These are phyloP conservation scores for Trichoderma sp. DNA, from an alignment of 2,329 filamentous ascomycete species.

Conservation along the genomic window DNA sequence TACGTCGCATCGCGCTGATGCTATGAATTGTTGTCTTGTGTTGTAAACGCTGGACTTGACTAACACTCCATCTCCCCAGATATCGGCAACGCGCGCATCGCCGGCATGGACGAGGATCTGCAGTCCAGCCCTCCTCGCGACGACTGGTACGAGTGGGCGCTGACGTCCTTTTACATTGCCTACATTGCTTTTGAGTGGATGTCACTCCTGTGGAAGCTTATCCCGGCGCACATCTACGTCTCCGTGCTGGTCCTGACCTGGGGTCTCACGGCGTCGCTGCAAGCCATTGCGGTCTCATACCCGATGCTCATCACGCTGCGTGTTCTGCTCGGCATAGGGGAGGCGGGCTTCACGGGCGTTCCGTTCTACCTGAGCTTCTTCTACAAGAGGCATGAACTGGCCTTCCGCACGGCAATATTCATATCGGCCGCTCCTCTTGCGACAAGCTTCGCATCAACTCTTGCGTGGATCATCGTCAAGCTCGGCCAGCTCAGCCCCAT, in stretches of 20 bases:
- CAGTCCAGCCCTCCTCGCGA: constrained; percentile 45
- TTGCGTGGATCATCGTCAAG: constrained; percentile 76
- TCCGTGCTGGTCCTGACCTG: constrained; percentile 67
- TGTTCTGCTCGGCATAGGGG: constrained; percentile 57
- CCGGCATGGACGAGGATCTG: constrained; percentile 61
- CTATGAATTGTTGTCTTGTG: neutral
- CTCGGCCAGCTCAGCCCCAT: constrained; percentile 64
- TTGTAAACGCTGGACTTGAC: neutral
- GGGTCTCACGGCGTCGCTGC: constrained; percentile 75
- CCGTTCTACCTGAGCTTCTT: constrained; percentile 65
- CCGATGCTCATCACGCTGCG: constrained; percentile 54
- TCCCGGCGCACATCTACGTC: constrained; percentile 60
- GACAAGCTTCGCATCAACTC: constrained; percentile 70
- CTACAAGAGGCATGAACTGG: constrained; percentile 67
- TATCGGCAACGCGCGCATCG: constrained; percentile 61
- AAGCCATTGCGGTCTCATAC: constrained; percentile 63
- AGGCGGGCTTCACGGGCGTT: constrained; percentile 63
- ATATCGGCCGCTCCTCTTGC: constrained; percentile 78
- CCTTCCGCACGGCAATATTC: constrained; percentile 80
- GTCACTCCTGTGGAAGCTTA: constrained; percentile 57
- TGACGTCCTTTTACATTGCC: constrained; percentile 59
- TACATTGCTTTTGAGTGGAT: constrained; percentile 66
- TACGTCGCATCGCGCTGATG: constrained; percentile 39
- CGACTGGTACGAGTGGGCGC: constrained; percentile 57
- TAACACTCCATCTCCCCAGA: constrained; percentile 37